Conservation (phyloP, 768 basidiomycete genomes). For the Botryobasidium botryosum region DNA sequence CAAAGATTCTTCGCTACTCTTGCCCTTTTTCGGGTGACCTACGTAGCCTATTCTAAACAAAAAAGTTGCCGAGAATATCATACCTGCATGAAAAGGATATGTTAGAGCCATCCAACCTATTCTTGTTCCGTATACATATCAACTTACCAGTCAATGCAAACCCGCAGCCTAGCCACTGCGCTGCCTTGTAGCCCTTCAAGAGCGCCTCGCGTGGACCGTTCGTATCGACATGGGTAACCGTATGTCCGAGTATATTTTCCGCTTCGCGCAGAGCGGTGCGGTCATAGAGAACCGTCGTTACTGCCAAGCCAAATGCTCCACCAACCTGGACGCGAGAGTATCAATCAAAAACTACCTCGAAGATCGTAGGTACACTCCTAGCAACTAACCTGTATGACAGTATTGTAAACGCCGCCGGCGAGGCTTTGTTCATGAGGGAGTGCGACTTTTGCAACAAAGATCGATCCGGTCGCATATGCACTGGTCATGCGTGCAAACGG, state of each 20-base stretch:
- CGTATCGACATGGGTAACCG: constrained; percentile 13
- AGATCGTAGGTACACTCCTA: background rate
- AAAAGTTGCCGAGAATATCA: no score
- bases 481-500: background rate
- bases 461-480: constrained; percentile 51
- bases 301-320: constrained; percentile 48
- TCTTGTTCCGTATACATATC: no score
- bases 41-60: no score
- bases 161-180: constrained; percentile 46
- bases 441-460: constrained; percentile 55
- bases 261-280: constrained; percentile 25
- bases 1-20: no score
- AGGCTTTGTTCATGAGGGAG: constrained; percentile 57
- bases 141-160: constrained; percentile 42
- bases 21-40: no score
- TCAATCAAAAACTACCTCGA: background rate
- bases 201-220: constrained; percentile 22
- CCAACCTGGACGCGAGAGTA: constrained; percentile 31
- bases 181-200: constrained; percentile 40
- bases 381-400: constrained; percentile 46
- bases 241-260: constrained; percentile 22
- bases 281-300: constrained; percentile 57
- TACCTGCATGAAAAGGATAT: no score
- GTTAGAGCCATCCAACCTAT: no score
- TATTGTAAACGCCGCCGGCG: constrained; percentile 60